phyloP scores from a whole-genome alignment of 192 early-diverging fungal genomes.

The Fimicolochytrium jonesii region DNA sequence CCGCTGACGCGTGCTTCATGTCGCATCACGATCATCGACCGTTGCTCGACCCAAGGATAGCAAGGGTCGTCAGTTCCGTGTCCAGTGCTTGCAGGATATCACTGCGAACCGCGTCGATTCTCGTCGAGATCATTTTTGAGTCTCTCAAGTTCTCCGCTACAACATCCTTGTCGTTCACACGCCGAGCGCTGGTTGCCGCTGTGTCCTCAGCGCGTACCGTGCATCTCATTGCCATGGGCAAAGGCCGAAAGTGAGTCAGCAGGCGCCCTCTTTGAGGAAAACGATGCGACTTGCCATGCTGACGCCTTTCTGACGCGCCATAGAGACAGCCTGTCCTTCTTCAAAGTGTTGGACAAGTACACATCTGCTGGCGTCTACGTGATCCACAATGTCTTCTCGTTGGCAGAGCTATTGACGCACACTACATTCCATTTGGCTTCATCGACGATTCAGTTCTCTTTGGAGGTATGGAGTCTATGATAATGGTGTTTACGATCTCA shows the following conservation, averaged over 20 bases:
- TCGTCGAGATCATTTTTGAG: constrained; percentile 60
- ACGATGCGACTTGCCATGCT: neutral
- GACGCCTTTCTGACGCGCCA: no score
- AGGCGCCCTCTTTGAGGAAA: neutral
- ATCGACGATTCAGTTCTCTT: constrained; percentile 53
- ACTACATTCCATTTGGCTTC: constrained; percentile 77
- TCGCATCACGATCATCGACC: constrained; percentile 22
- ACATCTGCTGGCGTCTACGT: constrained; percentile 59
- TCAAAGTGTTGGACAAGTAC: constrained; percentile 57
- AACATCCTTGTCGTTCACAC: constrained; percentile 49
- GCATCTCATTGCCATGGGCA: constrained; percentile 35
- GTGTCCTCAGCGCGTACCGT: constrained; percentile 58
- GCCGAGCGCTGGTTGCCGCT: constrained; percentile 54
- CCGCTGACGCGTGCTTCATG: neutral
- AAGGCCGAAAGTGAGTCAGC: neutral
- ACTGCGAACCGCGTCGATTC: constrained; percentile 50
- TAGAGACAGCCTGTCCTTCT: constrained; percentile 34
- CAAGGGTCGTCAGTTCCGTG: constrained; percentile 54
- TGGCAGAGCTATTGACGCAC: constrained; percentile 71
- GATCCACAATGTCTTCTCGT: constrained; percentile 65
- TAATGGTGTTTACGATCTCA: no score
- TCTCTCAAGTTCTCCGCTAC: constrained; percentile 58
- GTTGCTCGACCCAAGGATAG: constrained; percentile 54
- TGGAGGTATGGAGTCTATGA: constrained; percentile 26
- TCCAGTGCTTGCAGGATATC: constrained; percentile 60